Conservation (phyloP, 139 green algal genomes). For the Deuterostichococcus epilithicus region DNA sequence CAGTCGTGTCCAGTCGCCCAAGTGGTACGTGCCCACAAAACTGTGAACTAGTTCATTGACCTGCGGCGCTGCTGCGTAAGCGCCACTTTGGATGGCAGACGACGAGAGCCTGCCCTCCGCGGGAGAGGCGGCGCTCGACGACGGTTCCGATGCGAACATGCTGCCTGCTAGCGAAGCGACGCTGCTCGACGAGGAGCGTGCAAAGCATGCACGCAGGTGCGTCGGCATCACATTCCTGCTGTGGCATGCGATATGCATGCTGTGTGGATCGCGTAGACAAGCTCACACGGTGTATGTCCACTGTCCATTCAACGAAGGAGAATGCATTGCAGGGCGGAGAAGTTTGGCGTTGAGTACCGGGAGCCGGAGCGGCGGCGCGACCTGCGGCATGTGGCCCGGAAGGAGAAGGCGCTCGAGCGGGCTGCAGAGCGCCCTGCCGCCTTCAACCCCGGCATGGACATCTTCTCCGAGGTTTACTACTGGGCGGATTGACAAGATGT, state of each 20-base stretch:
- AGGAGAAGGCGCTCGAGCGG: slow-evolving; percentile 24
- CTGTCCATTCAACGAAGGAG: too few species aligned
- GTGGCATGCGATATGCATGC: background rate
- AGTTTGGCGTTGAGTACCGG: slow-evolving; percentile 50
- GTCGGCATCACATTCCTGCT: background rate
- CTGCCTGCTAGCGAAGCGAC: background rate
- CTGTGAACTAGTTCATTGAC: too few species aligned
- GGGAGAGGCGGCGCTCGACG: too few species aligned
- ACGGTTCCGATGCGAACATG: background rate
- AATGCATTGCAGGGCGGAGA: slow-evolving; percentile 45
- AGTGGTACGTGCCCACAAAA: too few species aligned
- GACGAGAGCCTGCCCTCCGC: too few species aligned
- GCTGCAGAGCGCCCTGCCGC: slow-evolving; percentile 8
- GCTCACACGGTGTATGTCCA: background rate
- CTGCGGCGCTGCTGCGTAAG: too few species aligned
- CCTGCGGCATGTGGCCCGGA: slow-evolving; percentile 30
- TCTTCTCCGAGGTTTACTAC: slow-evolving; percentile 55
- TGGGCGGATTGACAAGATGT: too few species aligned
- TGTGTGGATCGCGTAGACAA: background rate
- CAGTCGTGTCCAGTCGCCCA: too few species aligned
- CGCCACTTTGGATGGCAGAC: too few species aligned
- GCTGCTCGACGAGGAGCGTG: background rate
- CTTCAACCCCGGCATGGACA: slow-evolving; percentile 69
- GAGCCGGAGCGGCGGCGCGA: slow-evolving; percentile 45
- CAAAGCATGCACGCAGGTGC: background rate